Conservation (phyloP, 257 asterid genomes). For the Scutellaria baicalensis region DNA sequence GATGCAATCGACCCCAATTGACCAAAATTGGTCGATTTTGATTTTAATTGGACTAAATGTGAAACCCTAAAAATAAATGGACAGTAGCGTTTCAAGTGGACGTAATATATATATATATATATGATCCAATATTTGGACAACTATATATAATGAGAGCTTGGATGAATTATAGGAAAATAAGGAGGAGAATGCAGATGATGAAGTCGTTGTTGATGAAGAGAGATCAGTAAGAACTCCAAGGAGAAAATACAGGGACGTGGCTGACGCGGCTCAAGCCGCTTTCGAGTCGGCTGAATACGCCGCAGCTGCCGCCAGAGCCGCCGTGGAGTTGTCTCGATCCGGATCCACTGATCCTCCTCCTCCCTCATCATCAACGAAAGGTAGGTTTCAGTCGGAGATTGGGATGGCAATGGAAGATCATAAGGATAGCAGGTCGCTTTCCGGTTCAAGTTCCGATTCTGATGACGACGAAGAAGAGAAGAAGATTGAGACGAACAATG, state of each 20-base stretch:
- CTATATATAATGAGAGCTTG: too few species aligned
- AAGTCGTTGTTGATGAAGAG: slow-evolving; percentile 12
- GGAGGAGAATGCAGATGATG: neutral
- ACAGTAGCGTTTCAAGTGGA: too few species aligned
- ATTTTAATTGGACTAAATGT: too few species aligned
- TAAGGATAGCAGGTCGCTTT: slow-evolving; percentile 22
- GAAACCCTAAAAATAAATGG: too few species aligned
- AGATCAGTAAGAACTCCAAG: slow-evolving; percentile 6
- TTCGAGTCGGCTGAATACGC: slow-evolving; percentile 90
- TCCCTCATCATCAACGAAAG: slow-evolving; percentile 1
- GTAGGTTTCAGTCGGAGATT: too few species aligned
- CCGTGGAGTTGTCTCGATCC: slow-evolving; percentile 66
- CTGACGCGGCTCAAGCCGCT: slow-evolving; percentile 93
- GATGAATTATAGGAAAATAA: neutral
- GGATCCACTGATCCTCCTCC: slow-evolving; percentile 38
- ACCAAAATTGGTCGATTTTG: too few species aligned
- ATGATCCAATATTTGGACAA: too few species aligned
- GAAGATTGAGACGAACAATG: slow-evolving; percentile 8
- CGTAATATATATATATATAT: too few species aligned
- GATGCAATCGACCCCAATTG: too few species aligned
- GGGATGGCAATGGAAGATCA: slow-evolving; percentile 4
- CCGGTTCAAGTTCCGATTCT: slow-evolving; percentile 47
- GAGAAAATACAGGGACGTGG: slow-evolving; percentile 69
- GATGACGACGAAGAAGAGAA: slow-evolving; percentile 14
- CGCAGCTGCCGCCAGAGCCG: slow-evolving; percentile 86